Base-by-base conservation (phyloP, 129 eudicot species). In the Cynara cardunculus region DNA sequence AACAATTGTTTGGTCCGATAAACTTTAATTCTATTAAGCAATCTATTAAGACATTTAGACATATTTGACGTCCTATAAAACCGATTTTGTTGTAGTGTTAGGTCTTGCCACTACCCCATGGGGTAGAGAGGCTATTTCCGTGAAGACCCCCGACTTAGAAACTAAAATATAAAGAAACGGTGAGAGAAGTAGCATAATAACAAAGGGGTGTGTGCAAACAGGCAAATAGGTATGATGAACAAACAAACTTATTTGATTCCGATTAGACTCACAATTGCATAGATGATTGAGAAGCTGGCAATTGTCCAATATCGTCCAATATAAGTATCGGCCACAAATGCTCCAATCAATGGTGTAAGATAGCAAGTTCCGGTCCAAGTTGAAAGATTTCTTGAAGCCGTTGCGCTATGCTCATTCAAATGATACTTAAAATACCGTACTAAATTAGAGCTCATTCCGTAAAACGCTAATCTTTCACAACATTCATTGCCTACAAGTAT, bases 361-460 rank as follows among this genome's bases (percentile, higher is more conserved):
- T 86, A 93, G 83, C 96, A 93, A 30, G 96, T 90, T 62, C 98
- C 94, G 0, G 85, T 35, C 96, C 98, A 93, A 75, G 89, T 79
- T 0, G 91, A 85, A 19, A 86, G 84, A 83, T 91, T 91, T 77
- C 75, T 89, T 24, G 98, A 86, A 25, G 98, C 96, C 13, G 83
- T 66, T 12, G 80, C 88, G 53, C 85, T 93, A 61, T 80, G 88
- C 71, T 93, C 87, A 72, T 85, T 84, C 30, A 93, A 83, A 25
- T 77, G 86, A 18, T 79, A 53, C 82, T 75, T 93, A 44, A 93
- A 86, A 66, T 90, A 93, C 26, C 84, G 82, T 30, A 93, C 89
- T 71, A 93, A 71, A 86, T 91, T 91, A 14, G 94, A 80, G 79
- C 91, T 83, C 92, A 93, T 84, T 75, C 98, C 98, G 77, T 85